Base-by-base conservation (phyloP, 2,329 filamentous ascomycete species). In the Hypoxylon sp. region DNA sequence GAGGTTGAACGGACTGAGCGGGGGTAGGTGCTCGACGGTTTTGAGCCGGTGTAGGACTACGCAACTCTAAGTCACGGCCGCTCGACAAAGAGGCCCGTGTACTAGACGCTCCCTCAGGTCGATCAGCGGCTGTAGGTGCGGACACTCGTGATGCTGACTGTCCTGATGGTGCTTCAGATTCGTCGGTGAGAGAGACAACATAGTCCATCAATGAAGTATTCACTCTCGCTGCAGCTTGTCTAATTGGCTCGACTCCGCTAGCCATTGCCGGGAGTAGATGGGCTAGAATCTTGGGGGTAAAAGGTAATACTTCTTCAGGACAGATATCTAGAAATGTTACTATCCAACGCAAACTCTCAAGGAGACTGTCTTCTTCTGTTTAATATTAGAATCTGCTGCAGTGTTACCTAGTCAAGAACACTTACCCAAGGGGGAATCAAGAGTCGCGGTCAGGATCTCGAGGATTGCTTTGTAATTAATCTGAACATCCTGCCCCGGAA, bases 291-390 rank as follows among this genome's bases (percentile, higher is more conserved):
- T 94, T 93, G 22, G 97, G 97, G 0, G 97, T 96, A 79, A 98
- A 98, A 3, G 93, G 92, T 46, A 99, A 86, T 3, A 99, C 97
- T 76, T 99, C 96, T 78, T 98, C 96, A 0, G 96, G 95, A 74
- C 94, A 98, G 50, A 99, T 98, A 71, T 98, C 94, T 73, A 99
- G 92, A 78, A 99, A 98, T 66, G 92, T 92, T 72, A 98, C 94
- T 71, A 99, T 94, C 96, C 96, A 99, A 69, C 94, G 89, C 29
- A 99, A 84, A 2, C 94, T 94, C 59, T 97, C 97, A 42, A 98
- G 86, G 48, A 98, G 88, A 71, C 97, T 94, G 76, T 97, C 93
- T 78, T 98, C 94, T 78, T 98, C 94, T 91, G 78, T 73, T 14
- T 35, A 19, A n/a, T 59, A 59, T 75, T 64, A 76, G 70, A 66